Conservation (phyloP, 148 eudicot genomes). For the Limonium bicolor region DNA sequence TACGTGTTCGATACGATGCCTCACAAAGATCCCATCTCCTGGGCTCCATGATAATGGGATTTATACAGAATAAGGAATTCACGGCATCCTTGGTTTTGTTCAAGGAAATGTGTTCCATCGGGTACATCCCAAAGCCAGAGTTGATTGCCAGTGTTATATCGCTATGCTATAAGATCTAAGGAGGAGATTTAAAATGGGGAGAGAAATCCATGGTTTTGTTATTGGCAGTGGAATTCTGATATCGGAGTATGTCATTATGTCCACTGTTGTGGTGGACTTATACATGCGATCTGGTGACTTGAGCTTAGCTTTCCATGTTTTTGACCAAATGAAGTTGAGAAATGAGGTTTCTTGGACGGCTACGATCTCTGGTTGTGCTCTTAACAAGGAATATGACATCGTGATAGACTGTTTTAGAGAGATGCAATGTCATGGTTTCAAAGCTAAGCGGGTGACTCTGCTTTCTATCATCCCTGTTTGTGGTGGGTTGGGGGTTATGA, state of each 20-base stretch:
- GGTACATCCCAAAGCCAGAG: constrained; percentile 31
- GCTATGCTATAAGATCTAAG: constrained; percentile 4
- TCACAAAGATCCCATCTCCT: constrained; percentile 21
- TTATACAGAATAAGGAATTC: constrained; percentile 20
- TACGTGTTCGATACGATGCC: constrained; percentile 35
- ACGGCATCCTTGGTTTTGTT: constrained; percentile 17
- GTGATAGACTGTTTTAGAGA: constrained; percentile 23
- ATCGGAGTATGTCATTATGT: constrained; percentile 15
- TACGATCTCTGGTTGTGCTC: constrained; percentile 27
- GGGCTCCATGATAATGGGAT: constrained; percentile 38
- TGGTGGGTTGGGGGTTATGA: constrained; percentile 13
- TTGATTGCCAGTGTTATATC: constrained; percentile 28
- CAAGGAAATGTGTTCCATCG: constrained; percentile 20
- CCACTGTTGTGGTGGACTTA: constrained; percentile 28
- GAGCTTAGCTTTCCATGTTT: constrained; percentile 20
- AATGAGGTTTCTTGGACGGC: constrained; percentile 55
- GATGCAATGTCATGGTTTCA: constrained; percentile 24
- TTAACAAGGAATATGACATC: constrained; percentile 10
- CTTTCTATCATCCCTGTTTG: constrained; percentile 29
- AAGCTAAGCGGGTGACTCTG: constrained; percentile 29
- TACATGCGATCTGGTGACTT: constrained; percentile 25
- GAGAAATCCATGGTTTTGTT: constrained; percentile 27
- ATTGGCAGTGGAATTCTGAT: constrained; percentile 20
- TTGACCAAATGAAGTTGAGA: constrained; percentile 19
- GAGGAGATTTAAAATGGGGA: constrained; percentile 17